Percentiles rank a stretch among this genome's conserved stretches.
Evolutionary conservation across 2,329 filamentous ascomycete species (phyloP).

Genomic region (Cladosporium sphaerospermum): DNA sequence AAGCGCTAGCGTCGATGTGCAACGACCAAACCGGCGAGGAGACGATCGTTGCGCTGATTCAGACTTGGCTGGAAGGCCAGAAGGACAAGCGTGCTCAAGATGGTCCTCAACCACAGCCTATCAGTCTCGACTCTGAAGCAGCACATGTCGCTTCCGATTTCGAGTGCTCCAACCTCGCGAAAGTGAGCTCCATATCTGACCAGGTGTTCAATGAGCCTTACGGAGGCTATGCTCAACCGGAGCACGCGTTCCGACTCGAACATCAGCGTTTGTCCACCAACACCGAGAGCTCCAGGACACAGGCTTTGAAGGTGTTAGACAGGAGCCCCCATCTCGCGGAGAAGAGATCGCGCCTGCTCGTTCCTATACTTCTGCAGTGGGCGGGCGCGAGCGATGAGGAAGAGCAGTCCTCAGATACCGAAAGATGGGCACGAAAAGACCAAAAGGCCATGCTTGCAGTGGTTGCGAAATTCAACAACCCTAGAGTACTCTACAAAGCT

Average conservation of each 20-base stretch:
- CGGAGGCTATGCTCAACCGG: conserved; percentile 18
- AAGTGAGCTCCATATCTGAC: conserved; percentile 49
- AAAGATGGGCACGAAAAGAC: conserved; percentile 66
- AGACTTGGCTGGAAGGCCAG: conserved; percentile 61
- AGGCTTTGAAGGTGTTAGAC: conserved; percentile 73
- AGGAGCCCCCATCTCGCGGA: conserved; percentile 73
- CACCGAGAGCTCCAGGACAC: conserved; percentile 46
- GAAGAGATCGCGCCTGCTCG: conserved; percentile 74
- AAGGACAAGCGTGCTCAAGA: conserved; percentile 8
- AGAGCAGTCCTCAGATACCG: conserved; percentile 15
- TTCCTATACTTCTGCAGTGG: conserved; percentile 83
- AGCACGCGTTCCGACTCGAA: conserved; percentile 11
- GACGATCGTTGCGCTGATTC: conserved; percentile 62
- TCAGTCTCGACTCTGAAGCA: conserved; percentile 20
- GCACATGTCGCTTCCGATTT: conserved; percentile 60
- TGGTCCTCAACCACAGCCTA: not conserved
- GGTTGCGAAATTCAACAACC: conserved; percentile 81
- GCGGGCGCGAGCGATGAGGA: conserved; percentile 45
- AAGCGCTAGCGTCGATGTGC: conserved; percentile 68
- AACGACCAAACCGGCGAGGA: conserved; percentile 67
- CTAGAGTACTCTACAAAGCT: conserved; percentile 72
- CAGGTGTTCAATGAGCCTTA: conserved; percentile 49
- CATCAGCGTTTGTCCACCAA: conserved; percentile 14
- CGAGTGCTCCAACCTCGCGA: conserved; percentile 70
- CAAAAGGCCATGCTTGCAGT: conserved; percentile 76